Evolutionary conservation across 345 rosid species (phyloP), one percentile per base, ranked within the genome.

Genomic region (Schrenkiella parvula): DNA sequence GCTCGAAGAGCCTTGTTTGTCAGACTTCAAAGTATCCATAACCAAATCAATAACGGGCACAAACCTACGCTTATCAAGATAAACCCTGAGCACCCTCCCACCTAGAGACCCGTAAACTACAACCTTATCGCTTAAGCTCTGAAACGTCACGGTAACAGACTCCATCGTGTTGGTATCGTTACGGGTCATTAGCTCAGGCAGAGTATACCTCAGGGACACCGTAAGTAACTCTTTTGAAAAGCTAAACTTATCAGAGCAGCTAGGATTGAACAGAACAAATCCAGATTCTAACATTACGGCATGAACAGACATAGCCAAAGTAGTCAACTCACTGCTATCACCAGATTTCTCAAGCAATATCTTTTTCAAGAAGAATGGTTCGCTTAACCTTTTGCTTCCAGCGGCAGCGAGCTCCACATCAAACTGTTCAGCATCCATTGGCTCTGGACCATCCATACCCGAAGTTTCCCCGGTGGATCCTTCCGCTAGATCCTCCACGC

Each of bases 201-300:
- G 67, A 32, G 88, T 85, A 61, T 93, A 91, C 58, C 22, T 74
- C 19, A 89, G 62, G 7, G 97, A 81, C 1, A 80, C 47, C 4
- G 85, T 55, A 17, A 79, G 72, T 59, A 82, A 77, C 68, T 78
- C 74, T n/a, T 81, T 77, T 5, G 87, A 78, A 32, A 90, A 68
- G 52, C 66, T 78, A 58, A 87, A 53, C 70, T 61, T 63, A 78
- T 84, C 82, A 34, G 87, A 83, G 19, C 65, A 83, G 29, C 47
- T 65, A 0, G 80, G 23, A 77, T 86, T 78, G 4, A 80, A 63
- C 10, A 84, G 80, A 13, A 84, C 79, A 55, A 89, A 90, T 11
- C 93, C 92, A n/a, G 89, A 86, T 39, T 93, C 90, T 35, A 86
- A 61, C 47, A 93, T 77, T 26, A 90, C 87, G 0, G 96, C 90